phyloP scores from a whole-genome alignment of 306 rosid genomes.

The Astragalus glycyphyllos region DNA sequence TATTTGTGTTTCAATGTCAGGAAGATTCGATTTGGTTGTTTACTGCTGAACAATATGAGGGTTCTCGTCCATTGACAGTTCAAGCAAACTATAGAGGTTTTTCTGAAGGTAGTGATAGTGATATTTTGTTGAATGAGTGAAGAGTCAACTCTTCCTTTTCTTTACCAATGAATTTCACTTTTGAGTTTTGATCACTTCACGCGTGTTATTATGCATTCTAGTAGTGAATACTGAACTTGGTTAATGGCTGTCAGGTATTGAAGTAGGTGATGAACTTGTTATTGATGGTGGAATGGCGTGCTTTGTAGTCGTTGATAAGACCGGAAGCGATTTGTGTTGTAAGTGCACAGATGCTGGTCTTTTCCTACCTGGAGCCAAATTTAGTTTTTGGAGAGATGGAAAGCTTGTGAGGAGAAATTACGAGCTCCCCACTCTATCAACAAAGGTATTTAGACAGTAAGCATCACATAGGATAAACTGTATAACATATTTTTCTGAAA shows the following conservation, averaged over 20 bases:
- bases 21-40: constrained; percentile 80
- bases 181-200: constrained; percentile 8
- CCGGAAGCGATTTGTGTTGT: constrained; percentile 69
- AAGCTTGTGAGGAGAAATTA: constrained; percentile 71
- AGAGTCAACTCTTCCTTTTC: constrained; percentile 11
- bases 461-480: constrained; percentile 3
- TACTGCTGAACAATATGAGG: constrained; percentile 68
- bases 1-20: constrained; percentile 48
- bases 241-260: constrained; percentile 57
- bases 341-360: constrained; percentile 85
- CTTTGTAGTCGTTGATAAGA: constrained; percentile 72
- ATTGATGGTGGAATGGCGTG: constrained; percentile 93
- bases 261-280: constrained; percentile 81
- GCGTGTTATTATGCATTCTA: not conserved
- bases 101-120: constrained; percentile 66
- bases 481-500: no score
- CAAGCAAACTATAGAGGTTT: constrained; percentile 76
- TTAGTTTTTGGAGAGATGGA: constrained; percentile 90
- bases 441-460: constrained; percentile 55
- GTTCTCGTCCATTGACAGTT: constrained; percentile 77
- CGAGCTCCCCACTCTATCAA: constrained; percentile 72
- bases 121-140: constrained; percentile 1
- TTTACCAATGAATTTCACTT: constrained; percentile 8
- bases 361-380: constrained; percentile 82
- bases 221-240: constrained; percentile 23